Evolutionary conservation across 345 rosid genomes (phyloP), one percentile per base, ranked within the genome.

Genomic region (Eucalyptus melliodora): DNA sequence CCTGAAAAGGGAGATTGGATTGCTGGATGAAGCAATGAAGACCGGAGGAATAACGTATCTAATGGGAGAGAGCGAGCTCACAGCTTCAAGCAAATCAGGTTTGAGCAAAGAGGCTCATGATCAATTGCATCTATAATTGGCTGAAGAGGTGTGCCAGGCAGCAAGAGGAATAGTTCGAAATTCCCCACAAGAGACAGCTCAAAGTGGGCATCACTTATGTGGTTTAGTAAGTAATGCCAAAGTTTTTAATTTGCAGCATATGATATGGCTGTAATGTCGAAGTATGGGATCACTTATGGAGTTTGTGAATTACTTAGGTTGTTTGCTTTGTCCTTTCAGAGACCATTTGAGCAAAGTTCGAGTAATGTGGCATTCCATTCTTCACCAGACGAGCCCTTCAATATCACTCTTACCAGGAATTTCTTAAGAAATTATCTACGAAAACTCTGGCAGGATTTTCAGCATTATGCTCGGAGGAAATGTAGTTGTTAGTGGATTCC

Each of bases 141-240:
- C 53, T 92, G 59, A 91, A 82, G 23, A 92, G 90, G 47, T n/a
- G 59, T 16, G 89, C 87, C 31, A 92, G 93, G 86, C 92, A 87
- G 45, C 89, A 77, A 8, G 92, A 90, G 45, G 93, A 91, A 72
- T 47, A 85, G 24, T 89, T 91, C 60, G 50, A 86, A 42, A 49
- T 93, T n/a, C 92, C 94, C 53, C 92, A 67, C 16, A 77, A 65
- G 87, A 87, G 88, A 19, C 42, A 90, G 16, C 88, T 93, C 47
- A 90, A 92, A 86, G 89, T 92, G 3, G 92, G 90, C 19, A 89
- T 91, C 90, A 91, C 92, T 30, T 91, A 90, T 47, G 91, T 87
- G 56, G 89, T 93, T 30, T 88, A 89, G 72, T 86, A 51, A 51
- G 55, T 51, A 51, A 17, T 3, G 55, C 21, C 55, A 1, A 51